A percentile compares a stretch with the other conserved stretches of the same genome.
Conservation (phyloP, 2,329 filamentous ascomycete species). For the Calonectria pauciramosa region DNA sequence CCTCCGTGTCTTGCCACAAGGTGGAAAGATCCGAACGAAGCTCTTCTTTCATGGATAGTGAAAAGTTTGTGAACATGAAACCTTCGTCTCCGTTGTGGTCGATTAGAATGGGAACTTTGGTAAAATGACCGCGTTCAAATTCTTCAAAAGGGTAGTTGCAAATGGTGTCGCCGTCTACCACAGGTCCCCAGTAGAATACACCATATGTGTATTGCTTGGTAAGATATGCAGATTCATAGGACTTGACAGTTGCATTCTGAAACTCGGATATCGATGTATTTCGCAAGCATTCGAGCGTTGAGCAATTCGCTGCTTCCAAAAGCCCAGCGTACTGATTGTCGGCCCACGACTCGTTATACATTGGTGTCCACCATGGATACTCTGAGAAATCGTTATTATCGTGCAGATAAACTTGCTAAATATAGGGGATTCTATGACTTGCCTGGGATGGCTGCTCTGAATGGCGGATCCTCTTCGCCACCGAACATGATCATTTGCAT, state of each 20-base stretch:
- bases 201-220: neutral
- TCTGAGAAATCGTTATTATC: neutral
- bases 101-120: neutral
- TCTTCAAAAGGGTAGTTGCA: neutral
- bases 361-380: slow-evolving; percentile 4
- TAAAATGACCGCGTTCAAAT: neutral
- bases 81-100: neutral
- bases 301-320: neutral
- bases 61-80: neutral
- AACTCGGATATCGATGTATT: neutral
- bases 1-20: neutral
- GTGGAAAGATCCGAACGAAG: neutral
- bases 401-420: too few species aligned
- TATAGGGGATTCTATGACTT: too few species aligned
- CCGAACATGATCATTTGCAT: slow-evolving; percentile 8
- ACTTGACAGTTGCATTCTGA: neutral
- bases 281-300: neutral
- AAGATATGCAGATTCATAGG: neutral
- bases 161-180: neutral
- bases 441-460: neutral
- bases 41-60: neutral
- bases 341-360: neutral
- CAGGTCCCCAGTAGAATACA: neutral
- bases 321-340: neutral
- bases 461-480: neutral